phyloP scores from a whole-genome alignment of 2,329 filamentous ascomycete genomes.

The Tolypocladium capitatum region DNA sequence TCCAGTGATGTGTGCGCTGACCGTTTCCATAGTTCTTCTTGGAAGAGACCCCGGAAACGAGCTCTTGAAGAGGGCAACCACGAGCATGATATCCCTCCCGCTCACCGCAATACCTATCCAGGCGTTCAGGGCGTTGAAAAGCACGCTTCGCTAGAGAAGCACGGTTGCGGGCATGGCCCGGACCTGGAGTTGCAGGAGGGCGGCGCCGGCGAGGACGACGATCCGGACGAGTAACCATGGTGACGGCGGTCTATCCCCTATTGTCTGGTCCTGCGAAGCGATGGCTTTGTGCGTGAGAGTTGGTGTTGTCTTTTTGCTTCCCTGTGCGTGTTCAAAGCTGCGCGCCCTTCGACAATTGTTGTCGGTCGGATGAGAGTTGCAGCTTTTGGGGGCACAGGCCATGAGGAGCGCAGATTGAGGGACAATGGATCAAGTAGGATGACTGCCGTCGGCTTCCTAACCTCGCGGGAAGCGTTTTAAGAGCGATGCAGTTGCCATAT shows the following conservation, averaged over 20 bases:
- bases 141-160: conserved; percentile 15
- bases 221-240: conserved; percentile 48
- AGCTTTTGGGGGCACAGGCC: neutral
- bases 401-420: conserved; percentile 34
- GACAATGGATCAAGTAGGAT: conserved; percentile 50
- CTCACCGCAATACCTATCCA: conserved; percentile 16
- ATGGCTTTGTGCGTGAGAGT: conserved; percentile 3
- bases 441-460: conserved; percentile 38
- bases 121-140: conserved; percentile 46
- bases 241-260: conserved; percentile 54
- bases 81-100: conserved; percentile 18
- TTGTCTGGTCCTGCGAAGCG: conserved; percentile 44
- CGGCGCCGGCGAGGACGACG: conserved; percentile 49
- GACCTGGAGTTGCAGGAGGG: conserved; percentile 26
- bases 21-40: conserved; percentile 70
- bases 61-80: conserved; percentile 43
- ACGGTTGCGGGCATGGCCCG: conserved; percentile 14
- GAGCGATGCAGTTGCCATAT: neutral
- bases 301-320: conserved; percentile 2
- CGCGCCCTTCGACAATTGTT: neutral
- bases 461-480: conserved; percentile 21
- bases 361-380: neutral
- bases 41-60: conserved; percentile 53
- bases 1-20: neutral
- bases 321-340: neutral